Percentiles rank a stretch among this genome's conserved stretches.
phyloP scores from a whole-genome alignment of 1,284 basidiomycete genomes.

The Pseudozyma hubeiensis region DNA sequence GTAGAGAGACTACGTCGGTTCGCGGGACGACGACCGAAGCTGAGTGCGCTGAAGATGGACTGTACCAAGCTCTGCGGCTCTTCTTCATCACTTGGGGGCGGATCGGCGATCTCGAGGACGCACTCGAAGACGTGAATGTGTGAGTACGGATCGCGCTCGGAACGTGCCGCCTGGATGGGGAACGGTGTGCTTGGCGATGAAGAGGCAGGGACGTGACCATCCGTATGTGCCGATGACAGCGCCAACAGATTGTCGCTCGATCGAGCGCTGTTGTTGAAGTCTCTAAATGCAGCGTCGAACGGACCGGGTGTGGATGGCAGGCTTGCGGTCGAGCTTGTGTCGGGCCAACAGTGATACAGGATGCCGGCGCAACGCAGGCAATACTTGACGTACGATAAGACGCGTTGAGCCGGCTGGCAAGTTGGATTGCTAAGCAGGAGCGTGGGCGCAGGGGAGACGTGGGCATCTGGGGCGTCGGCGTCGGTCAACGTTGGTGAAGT shows the following conservation, averaged over 20 bases:
- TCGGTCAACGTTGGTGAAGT: slow-evolving; percentile 18
- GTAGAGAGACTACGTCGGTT: slow-evolving; percentile 48
- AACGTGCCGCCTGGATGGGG: slow-evolving; percentile 36
- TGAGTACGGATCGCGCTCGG: slow-evolving; percentile 50
- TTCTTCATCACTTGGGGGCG: slow-evolving; percentile 21
- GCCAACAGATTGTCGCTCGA: slow-evolving; percentile 8
- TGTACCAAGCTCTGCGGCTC: slow-evolving; percentile 54
- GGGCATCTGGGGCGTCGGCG: slow-evolving; percentile 12
- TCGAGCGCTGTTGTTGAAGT: slow-evolving; percentile 33
- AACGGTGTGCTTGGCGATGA: slow-evolving; percentile 55
- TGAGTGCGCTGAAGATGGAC: slow-evolving; percentile 61
- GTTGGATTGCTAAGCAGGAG: slow-evolving; percentile 60
- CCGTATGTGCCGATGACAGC: slow-evolving; percentile 9
- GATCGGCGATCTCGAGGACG: slow-evolving; percentile 58
- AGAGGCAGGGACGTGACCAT: slow-evolving; percentile 10
- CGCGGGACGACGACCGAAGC: slow-evolving; percentile 53
- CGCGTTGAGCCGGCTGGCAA: slow-evolving; percentile 52
- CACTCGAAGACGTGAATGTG: slow-evolving; percentile 66
- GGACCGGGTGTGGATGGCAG: slow-evolving; percentile 40
- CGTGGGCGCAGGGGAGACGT: slow-evolving; percentile 41
- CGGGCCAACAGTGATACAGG: slow-evolving; percentile 71
- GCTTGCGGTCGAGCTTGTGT: slow-evolving; percentile 43
- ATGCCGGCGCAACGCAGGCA: slow-evolving; percentile 72
- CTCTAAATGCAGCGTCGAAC: slow-evolving; percentile 37
- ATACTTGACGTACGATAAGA: slow-evolving; percentile 68